Base-by-base conservation (phyloP, 169 alveolate genomes). In the Amoebophrya sp. region DNA sequence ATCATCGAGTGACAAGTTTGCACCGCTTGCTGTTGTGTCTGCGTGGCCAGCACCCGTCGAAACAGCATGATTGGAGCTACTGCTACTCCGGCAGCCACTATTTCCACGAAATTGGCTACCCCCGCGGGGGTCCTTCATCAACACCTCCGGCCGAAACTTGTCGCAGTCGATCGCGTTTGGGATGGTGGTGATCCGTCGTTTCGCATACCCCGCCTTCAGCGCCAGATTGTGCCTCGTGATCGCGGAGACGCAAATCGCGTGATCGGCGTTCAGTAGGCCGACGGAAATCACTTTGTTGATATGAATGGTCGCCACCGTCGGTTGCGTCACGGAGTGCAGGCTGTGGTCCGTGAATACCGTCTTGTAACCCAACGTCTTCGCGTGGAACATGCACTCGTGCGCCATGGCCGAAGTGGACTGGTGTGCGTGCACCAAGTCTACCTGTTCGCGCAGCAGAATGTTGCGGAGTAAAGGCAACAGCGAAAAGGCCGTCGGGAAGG, bases 301-400 rank as follows among this genome's bases (percentile, higher is more conserved):
- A 94, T 98, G 97, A 93, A 97, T 97, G 32, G 97, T 94, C 92
- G 96, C 97, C 23, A 97, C 96, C 40, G 10, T 98, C 97, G 40
- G 98, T 99, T n/a, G 96, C 93, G 93, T 97, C 98, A 98, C 97
- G 39, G 99, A 98, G 95, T 96, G 98, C 83, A 98, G 95, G 39
- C 99, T 97, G 95, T 98, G 99, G 92, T 98, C 99, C 29, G 99
- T 98, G 93, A 96, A 98, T 23, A 66, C 35, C 10, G 83, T 66
- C 32, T 25, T 18, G 35, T 66, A 66, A 3, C 83, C 83, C 95
- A 97, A 77, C 29, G 97, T 94, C 91, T 94, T 94, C 14, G 98
- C 95, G 93, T 96, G 97, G 32, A 96, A 92, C 39, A 96, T 83
- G 41, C 95, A 92, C 93, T 96, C 98, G 3, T 93, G 90, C 40